phyloP scores from a whole-genome alignment of 495 filamentous ascomycete species.

The Hypoxylon crocopeplum region DNA sequence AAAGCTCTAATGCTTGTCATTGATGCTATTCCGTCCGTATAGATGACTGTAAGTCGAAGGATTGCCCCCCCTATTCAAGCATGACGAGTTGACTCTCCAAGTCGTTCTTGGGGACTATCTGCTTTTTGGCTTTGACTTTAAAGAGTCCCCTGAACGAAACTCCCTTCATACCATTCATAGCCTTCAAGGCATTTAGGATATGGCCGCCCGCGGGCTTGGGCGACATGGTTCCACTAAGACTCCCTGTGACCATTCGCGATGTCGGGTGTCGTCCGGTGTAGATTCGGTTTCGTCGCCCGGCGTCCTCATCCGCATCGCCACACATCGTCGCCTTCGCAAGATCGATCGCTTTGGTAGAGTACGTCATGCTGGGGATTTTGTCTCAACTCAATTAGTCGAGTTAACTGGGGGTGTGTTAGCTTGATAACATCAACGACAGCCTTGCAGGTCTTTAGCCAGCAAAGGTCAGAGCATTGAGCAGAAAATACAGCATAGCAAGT shows the following conservation, averaged over 20 bases:
- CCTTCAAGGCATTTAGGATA: background rate
- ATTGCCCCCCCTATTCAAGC: too few species aligned
- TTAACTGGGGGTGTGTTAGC: background rate
- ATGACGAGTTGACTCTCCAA: too few species aligned
- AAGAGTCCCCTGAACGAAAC: too few species aligned
- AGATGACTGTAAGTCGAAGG: too few species aligned
- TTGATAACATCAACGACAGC: too few species aligned
- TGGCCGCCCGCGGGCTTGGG: background rate
- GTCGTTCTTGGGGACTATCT: too few species aligned
- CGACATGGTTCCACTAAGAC: background rate
- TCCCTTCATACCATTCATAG: background rate
- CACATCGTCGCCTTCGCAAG: background rate
- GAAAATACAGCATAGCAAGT: too few species aligned
- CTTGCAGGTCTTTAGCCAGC: too few species aligned
- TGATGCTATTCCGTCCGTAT: too few species aligned
- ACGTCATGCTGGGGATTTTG: background rate
- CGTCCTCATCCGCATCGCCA: background rate
- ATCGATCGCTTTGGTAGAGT: background rate
- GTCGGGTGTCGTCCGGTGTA: background rate
- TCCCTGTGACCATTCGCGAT: background rate
- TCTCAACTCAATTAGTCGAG: background rate
- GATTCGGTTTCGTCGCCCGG: background rate
- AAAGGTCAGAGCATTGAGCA: too few species aligned
- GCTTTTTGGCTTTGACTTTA: too few species aligned
- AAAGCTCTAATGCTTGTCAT: too few species aligned